phyloP scores from a whole-genome alignment of 2,329 filamentous ascomycete species.

The Trichoderma brevicompactum region DNA sequence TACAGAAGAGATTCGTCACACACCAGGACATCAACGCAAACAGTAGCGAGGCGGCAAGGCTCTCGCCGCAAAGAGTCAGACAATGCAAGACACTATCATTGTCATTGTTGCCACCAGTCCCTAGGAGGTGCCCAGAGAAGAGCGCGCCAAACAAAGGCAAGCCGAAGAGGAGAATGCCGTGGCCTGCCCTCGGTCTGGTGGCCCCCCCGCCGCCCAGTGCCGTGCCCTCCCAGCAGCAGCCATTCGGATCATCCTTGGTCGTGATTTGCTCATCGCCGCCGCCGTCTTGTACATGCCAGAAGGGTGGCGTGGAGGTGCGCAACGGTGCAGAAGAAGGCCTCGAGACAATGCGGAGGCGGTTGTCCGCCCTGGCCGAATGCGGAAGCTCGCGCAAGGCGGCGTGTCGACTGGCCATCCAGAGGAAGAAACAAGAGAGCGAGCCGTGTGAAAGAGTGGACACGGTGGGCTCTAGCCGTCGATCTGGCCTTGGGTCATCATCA shows the following conservation, averaged over 20 bases:
- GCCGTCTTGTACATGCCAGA: slow-evolving; percentile 10
- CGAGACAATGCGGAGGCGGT: slow-evolving; percentile 30
- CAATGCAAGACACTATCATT: background rate
- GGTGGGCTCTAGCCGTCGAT: slow-evolving; percentile 27
- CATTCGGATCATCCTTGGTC: slow-evolving; percentile 14
- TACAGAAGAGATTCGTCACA: slow-evolving; percentile 22
- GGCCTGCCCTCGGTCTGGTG: slow-evolving; percentile 11
- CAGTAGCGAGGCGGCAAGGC: slow-evolving; percentile 15
- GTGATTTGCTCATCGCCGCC: slow-evolving; percentile 21
- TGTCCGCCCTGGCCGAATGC: slow-evolving; percentile 30
- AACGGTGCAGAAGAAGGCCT: slow-evolving; percentile 29
- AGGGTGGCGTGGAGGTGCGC: slow-evolving; percentile 29
- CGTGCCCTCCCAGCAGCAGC: slow-evolving; percentile 1
- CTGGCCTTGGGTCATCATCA: slow-evolving; percentile 24
- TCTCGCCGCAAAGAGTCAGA: background rate
- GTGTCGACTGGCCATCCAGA: slow-evolving; percentile 10
- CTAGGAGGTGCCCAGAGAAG: background rate
- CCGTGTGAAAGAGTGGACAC: slow-evolving; percentile 16
- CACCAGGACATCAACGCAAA: slow-evolving; percentile 5
- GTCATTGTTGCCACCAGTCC: slow-evolving; percentile 17
- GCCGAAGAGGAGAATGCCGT: slow-evolving; percentile 12
- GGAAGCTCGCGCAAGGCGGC: slow-evolving; percentile 29
- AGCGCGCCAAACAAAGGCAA: background rate
- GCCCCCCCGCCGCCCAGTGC: background rate
- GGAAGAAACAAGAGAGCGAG: slow-evolving; percentile 9